These are phyloP conservation scores for Penicillium psychrosexuale DNA, from an alignment of 2,329 filamentous ascomycete species.

Conservation along the genomic window DNA sequence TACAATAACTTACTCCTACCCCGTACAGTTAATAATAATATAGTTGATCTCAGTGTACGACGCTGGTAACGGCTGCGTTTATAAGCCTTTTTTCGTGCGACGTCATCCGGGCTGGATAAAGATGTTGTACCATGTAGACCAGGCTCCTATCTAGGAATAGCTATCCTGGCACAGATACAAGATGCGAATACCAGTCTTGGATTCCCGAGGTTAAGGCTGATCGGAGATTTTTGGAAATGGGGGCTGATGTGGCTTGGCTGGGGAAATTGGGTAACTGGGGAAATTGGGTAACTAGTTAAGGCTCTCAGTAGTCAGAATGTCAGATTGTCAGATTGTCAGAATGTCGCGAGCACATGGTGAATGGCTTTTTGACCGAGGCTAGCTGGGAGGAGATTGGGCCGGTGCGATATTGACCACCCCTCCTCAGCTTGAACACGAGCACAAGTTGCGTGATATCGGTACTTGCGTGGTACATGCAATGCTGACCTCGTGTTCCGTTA, in stretches of 20 bases:
- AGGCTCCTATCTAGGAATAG: neutral
- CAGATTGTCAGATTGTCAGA: too few relatives aligned
- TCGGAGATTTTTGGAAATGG: neutral
- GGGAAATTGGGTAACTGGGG: neutral
- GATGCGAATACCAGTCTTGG: neutral
- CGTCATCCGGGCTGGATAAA: neutral
- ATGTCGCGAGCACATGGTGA: neutral
- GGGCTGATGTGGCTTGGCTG: neutral
- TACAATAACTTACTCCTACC: too few relatives aligned
- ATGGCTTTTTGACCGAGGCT: neutral
- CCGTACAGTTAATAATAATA: too few relatives aligned
- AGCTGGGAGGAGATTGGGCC: neutral
- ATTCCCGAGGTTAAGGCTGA: neutral
- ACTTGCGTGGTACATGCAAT: neutral
- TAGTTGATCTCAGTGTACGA: neutral
- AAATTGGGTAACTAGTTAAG: too few relatives aligned
- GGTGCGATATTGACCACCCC: neutral
- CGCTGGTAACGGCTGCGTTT: slow-evolving; percentile 4
- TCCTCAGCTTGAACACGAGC: neutral
- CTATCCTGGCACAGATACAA: neutral
- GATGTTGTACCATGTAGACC: neutral
- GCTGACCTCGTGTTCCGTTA: neutral
- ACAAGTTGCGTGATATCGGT: neutral
- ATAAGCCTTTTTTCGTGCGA: slow-evolving; percentile 3
- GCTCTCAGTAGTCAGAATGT: too few relatives aligned